These are phyloP conservation scores for Closterium sp. DNA, from an alignment of 139 green algal genomes.

Conservation along the genomic window DNA sequence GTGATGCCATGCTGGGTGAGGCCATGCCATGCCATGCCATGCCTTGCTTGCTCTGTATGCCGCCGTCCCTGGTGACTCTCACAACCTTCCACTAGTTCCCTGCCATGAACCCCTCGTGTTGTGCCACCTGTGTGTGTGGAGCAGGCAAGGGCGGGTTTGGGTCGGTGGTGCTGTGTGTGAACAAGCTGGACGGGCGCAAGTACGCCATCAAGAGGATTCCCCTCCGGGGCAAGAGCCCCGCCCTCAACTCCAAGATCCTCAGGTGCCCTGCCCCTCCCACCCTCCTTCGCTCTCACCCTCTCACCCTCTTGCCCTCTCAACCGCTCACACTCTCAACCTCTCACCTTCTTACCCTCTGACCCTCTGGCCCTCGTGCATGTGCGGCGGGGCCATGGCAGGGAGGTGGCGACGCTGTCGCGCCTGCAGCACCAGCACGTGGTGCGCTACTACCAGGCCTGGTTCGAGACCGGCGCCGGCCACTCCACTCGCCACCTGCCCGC, in stretches of 20 bases:
- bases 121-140: background rate
- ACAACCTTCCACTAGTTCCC: background rate
- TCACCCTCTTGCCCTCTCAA: background rate
- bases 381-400: conserved; percentile 28
- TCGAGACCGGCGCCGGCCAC: conserved; percentile 16
- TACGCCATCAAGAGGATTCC: conserved; percentile 94
- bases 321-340: background rate
- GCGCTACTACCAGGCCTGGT: conserved; percentile 80
- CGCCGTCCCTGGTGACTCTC: background rate
- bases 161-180: conserved; percentile 78
- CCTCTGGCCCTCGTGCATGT: background rate
- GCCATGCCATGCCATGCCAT: no score
- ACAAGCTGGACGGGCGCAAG: conserved; percentile 70
- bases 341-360: background rate
- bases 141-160: conserved; percentile 76
- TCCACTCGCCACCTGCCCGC: background rate
- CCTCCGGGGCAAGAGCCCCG: conserved; percentile 56
- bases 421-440: conserved; percentile 91
- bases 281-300: background rate
- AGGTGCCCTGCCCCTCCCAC: conserved; percentile 34
- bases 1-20: no score
- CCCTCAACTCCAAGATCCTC: conserved; percentile 66
- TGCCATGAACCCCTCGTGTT: background rate
- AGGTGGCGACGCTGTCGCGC: conserved; percentile 84
- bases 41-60: background rate